Conservation (phyloP, 2,329 filamentous ascomycete genomes). For the Aspergillus sclerotialis region DNA sequence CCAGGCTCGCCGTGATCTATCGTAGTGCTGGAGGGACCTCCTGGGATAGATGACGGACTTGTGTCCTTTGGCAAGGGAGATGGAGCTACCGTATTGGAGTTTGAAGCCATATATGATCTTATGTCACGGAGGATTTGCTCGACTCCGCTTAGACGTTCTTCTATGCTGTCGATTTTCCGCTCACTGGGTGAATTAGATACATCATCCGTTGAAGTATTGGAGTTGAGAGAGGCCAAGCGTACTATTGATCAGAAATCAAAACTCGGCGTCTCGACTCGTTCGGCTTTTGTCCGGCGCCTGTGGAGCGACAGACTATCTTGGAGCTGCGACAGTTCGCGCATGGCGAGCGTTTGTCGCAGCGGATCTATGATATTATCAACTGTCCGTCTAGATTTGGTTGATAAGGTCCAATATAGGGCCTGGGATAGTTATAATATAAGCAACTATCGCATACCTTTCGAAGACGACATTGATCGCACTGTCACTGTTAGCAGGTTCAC, state of each 20-base stretch:
- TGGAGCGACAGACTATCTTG: conserved; percentile 30
- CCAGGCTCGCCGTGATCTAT: conserved; percentile 22
- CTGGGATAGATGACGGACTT: conserved; percentile 5
- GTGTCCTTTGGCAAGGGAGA: conserved; percentile 7
- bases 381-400: neutral
- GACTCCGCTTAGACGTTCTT: conserved; percentile 44
- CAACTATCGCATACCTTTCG: conserved; percentile 24
- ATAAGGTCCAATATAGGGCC: too few relatives aligned
- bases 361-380: conserved; percentile 22
- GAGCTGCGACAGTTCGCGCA: conserved; percentile 36
- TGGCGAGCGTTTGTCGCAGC: conserved; percentile 35
- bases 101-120: conserved; percentile 8
- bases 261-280: conserved; percentile 33
- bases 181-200: conserved; percentile 32
- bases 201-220: neutral
- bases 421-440: too few relatives aligned
- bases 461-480: conserved; percentile 30
- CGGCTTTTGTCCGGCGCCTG: conserved; percentile 27
- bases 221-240: conserved; percentile 8
- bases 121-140: conserved; percentile 30
- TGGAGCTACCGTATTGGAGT: conserved; percentile 2
- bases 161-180: conserved; percentile 48
- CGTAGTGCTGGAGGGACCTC: conserved; percentile 11
- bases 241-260: conserved; percentile 38
- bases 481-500: neutral